These are phyloP conservation scores for Candida takata DNA, from an alignment of 805 yeast species.

Conservation along the genomic window DNA sequence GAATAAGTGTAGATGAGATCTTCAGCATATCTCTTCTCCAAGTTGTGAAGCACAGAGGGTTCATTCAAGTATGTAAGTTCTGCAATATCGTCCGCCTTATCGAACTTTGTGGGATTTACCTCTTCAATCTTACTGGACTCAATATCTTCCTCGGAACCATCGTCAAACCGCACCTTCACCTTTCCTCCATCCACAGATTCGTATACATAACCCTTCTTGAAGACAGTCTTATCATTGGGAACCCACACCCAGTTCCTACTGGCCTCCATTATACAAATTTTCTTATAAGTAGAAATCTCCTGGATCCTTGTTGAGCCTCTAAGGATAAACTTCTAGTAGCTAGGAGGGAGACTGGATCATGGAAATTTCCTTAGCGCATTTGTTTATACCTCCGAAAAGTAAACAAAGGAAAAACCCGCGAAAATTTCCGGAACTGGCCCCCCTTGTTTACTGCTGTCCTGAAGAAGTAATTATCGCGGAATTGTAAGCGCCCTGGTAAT, in stretches of 20 bases:
- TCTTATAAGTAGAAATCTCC: too few species aligned
- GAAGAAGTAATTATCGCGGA: background rate
- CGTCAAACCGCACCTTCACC: conserved; percentile 34
- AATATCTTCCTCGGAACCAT: conserved; percentile 34
- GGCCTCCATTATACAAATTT: conserved; percentile 10
- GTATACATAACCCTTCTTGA: conserved; percentile 52
- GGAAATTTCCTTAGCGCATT: too few species aligned
- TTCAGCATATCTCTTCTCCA: conserved; percentile 66
- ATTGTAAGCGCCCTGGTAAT: background rate
- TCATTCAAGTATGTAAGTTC: conserved; percentile 91
- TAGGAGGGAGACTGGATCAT: too few species aligned
- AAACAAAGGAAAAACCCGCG: conserved; percentile 1
- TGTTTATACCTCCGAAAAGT: too few species aligned
- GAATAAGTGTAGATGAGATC: conserved; percentile 89
- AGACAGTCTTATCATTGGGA: conserved; percentile 49
- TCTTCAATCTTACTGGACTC: conserved; percentile 43
- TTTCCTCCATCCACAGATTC: conserved; percentile 31
- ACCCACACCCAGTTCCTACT: conserved; percentile 67
- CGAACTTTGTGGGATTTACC: conserved; percentile 86
- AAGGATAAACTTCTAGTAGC: too few species aligned
- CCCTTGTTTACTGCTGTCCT: conserved; percentile 1
- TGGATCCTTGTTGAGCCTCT: too few species aligned
- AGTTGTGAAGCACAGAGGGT: conserved; percentile 87
- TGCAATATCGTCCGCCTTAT: conserved; percentile 91
- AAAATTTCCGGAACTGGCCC: conserved; percentile 2